These are phyloP conservation scores for Tricholoma hemisulphureum DNA, from an alignment of 768 basidiomycete genomes.

Conservation along the genomic window DNA sequence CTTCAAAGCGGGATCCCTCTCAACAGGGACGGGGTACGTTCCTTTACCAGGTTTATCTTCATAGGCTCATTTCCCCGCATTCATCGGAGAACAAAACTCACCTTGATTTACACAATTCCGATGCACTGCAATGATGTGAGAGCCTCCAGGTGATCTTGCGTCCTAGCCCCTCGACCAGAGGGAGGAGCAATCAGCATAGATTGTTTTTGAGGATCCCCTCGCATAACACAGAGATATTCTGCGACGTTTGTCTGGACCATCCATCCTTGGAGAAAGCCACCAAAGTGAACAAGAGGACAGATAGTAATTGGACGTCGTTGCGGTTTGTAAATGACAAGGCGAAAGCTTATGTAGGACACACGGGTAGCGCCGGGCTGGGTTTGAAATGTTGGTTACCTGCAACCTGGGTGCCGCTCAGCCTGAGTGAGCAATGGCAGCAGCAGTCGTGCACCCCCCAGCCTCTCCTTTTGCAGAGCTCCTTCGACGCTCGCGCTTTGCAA, in stretches of 20 bases:
- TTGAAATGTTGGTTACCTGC: constrained; percentile 10
- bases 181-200: constrained; percentile 90
- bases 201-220: constrained; percentile 78
- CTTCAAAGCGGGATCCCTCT: constrained; percentile 32
- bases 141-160: constrained; percentile 90
- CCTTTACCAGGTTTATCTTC: constrained; percentile 91
- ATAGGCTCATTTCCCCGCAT: constrained; percentile 41
- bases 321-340: constrained; percentile 22
- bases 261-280: constrained; percentile 50
- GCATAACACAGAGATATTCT: constrained; percentile 44
- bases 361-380: constrained; percentile 23
- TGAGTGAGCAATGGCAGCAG: constrained; percentile 23
- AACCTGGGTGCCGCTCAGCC: constrained; percentile 1
- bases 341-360: constrained; percentile 29
- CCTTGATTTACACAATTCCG: neutral
- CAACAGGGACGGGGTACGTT: constrained; percentile 61
- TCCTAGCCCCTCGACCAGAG: constrained; percentile 87
- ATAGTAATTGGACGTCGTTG: constrained; percentile 83
- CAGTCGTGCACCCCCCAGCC: constrained; percentile 34
- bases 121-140: constrained; percentile 43
- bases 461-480: constrained; percentile 78
- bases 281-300: constrained; percentile 48
- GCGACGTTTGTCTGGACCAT: constrained; percentile 90
- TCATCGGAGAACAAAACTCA: constrained; percentile 22
- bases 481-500: constrained; percentile 78